These are phyloP conservation scores for Ustilago bromivora DNA, from an alignment of 1,284 basidiomycete genomes.

Conservation along the genomic window DNA sequence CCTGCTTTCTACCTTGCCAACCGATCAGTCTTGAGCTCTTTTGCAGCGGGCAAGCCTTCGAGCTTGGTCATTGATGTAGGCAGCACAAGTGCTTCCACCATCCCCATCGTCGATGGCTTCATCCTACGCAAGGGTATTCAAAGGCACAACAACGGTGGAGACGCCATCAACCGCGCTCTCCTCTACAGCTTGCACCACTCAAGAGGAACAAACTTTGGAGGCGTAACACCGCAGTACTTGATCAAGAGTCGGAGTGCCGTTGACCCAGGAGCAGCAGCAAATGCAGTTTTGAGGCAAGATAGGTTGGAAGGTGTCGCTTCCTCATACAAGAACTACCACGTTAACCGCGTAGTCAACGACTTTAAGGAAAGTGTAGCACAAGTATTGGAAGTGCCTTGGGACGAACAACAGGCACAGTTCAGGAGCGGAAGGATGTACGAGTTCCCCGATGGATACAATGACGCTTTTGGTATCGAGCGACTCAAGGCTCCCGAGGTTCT, in stretches of 20 bases:
- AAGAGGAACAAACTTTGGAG: slow-evolving; percentile 32
- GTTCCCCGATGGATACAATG: slow-evolving; percentile 93
- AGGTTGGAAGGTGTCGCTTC: slow-evolving; percentile 74
- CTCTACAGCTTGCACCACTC: slow-evolving; percentile 58
- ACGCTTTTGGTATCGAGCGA: slow-evolving; percentile 84
- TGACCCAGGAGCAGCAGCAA: slow-evolving; percentile 79
- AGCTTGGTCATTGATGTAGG: slow-evolving; percentile 95
- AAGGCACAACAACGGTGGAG: slow-evolving; percentile 62
- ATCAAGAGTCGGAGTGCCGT: slow-evolving; percentile 79
- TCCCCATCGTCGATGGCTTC: slow-evolving; percentile 97
- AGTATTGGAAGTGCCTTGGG: slow-evolving; percentile 86
- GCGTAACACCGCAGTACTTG: slow-evolving; percentile 77
- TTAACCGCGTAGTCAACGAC: slow-evolving; percentile 86
- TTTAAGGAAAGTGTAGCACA: slow-evolving; percentile 91
- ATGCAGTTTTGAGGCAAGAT: slow-evolving; percentile 66
- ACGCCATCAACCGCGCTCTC: slow-evolving; percentile 47
- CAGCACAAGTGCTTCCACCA: slow-evolving; percentile 86
- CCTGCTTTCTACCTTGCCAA: slow-evolving; percentile 98
- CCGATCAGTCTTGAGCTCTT: slow-evolving; percentile 94
- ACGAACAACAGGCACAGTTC: slow-evolving; percentile 76
- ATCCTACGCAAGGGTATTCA: slow-evolving; percentile 88
- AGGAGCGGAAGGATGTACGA: slow-evolving; percentile 77
- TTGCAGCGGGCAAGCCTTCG: slow-evolving; percentile 94
- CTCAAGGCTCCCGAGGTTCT: slow-evolving; percentile 88
- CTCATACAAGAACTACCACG: slow-evolving; percentile 85